Evolutionary conservation across 2,329 filamentous ascomycete genomes (phyloP), one percentile per base, ranked within the genome.

Genomic region (Pyrenochaeta sp.): DNA sequence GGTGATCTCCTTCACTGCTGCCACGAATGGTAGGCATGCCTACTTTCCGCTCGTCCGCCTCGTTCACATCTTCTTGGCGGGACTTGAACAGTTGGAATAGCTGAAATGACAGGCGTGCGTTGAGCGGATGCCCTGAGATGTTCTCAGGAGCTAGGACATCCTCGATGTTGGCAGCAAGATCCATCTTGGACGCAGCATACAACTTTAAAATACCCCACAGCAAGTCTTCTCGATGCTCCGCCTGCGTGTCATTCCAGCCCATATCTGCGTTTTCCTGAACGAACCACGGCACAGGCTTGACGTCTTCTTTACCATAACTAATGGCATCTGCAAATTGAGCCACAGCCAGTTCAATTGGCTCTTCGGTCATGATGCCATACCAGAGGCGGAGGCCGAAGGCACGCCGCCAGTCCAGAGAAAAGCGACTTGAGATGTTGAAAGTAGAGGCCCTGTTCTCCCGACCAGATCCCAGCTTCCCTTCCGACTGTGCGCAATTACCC

Each of bases 361-460:
- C 90, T 39, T 88, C 83, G 34, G 86, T 82, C 2, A 86, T 83
- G 40, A 88, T 91, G 44, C 89, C 89, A 75, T 97, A 99, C 91
- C 93, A 98, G 1, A 99, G 83, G 43, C 93, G 88, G 49, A 99
- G 84, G 10, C 92, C 94, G 76, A 99, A 97, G 0, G 93, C 90
- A 72, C 96, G 93, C 75, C 92, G 89, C 95, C 95, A 99, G 74
- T 96, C 91, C 36, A 99, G 83, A 4, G 88, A 88, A 74, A 97
- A 99, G 46, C 89, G 89, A 68, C 91, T 86, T 0, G 92, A 91
- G 64, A 99, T 91, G 52, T 88, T 85, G 72, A 99, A 97, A 0
- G 90, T 90, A 13, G 89, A 85, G 39, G 90, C 85, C 44, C 91
- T 89, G 77, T 98, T 92, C 76, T 98, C 95, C 8, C 90, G 80